These are phyloP conservation scores for Xerocomus amazonicus DNA, from an alignment of 1,284 basidiomycete species.

Conservation along the genomic window DNA sequence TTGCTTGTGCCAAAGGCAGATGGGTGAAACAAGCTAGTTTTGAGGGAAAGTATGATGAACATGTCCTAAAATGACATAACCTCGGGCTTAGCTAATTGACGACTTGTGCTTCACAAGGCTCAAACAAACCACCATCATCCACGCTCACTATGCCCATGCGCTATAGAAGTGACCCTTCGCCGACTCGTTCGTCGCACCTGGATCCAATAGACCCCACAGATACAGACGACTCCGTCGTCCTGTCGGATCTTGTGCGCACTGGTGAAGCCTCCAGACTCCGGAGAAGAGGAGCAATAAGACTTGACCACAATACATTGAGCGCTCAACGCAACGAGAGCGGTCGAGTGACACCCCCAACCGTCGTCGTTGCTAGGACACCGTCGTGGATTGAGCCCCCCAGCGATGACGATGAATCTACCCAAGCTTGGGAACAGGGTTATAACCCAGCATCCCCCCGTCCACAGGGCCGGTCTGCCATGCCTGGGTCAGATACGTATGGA, in stretches of 20 bases:
- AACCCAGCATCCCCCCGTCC: slow-evolving; percentile 27
- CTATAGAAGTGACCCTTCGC: slow-evolving; percentile 25
- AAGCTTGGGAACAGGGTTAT: slow-evolving; percentile 34
- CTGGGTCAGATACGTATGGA: slow-evolving; percentile 22
- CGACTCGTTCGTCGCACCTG: slow-evolving; percentile 9
- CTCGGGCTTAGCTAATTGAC: too few relatives aligned
- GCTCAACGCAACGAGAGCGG: slow-evolving; percentile 30
- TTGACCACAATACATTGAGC: slow-evolving; percentile 43
- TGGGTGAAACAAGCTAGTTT: too few relatives aligned
- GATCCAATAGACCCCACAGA: slow-evolving; percentile 37
- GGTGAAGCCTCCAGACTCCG: slow-evolving; percentile 69
- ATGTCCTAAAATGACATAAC: too few relatives aligned
- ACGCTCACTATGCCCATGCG: slow-evolving; percentile 31
- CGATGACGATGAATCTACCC: slow-evolving; percentile 34
- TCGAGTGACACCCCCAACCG: slow-evolving; percentile 26
- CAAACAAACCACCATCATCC: slow-evolving; percentile 18
- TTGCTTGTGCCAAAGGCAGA: too few relatives aligned
- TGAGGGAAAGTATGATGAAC: too few relatives aligned
- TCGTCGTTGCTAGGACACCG: slow-evolving; percentile 31
- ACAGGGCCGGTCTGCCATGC: slow-evolving; percentile 14
- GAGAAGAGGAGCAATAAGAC: slow-evolving; percentile 65
- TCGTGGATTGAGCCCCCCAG: slow-evolving; percentile 36
- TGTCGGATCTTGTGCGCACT: slow-evolving; percentile 65
- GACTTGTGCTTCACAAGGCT: too few relatives aligned
- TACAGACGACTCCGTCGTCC: slow-evolving; percentile 61